Conservation (phyloP, 2,329 filamentous ascomycete genomes). For the Colletotrichum australisinense region DNA sequence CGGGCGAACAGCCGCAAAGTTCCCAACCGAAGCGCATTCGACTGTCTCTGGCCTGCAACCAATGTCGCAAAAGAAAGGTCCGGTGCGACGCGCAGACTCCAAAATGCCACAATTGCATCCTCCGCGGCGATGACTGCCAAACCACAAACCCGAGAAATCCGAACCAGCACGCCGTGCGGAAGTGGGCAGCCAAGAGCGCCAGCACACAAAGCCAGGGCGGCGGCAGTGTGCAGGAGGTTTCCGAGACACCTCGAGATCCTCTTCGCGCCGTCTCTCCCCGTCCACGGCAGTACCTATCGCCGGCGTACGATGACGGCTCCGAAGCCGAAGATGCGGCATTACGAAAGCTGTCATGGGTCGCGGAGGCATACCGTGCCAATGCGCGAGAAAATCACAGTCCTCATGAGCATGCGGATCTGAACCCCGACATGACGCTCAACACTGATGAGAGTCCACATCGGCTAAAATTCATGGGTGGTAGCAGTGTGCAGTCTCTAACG, state of each 20-base stretch:
- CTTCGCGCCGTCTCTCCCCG: constrained; percentile 6
- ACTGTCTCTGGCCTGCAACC: constrained; percentile 40
- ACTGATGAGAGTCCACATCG: constrained; percentile 39
- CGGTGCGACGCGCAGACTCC: constrained; percentile 42
- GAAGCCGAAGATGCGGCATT: constrained; percentile 15
- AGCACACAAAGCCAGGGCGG: constrained; percentile 10
- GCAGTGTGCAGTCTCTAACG: constrained; percentile 40
- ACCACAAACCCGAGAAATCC: constrained; percentile 40
- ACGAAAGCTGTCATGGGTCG: constrained; percentile 17
- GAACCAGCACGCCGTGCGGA: constrained; percentile 33
- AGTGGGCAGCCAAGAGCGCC: constrained; percentile 37
- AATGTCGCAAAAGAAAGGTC: constrained; percentile 43
- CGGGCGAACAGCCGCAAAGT: constrained; percentile 11
- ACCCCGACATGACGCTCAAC: constrained; percentile 40
- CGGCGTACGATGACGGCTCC: constrained; percentile 13
- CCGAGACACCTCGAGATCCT: constrained; percentile 9
- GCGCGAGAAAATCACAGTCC: constrained; percentile 10
- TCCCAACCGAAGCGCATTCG: constrained; percentile 36
- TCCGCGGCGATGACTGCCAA: constrained; percentile 40
- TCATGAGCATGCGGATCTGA: constrained; percentile 16
- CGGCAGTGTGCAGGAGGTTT: neutral
- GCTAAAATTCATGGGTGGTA: constrained; percentile 39
- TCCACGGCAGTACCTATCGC: constrained; percentile 5
- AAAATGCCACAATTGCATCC: constrained; percentile 46
- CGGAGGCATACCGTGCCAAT: constrained; percentile 22